A percentile compares a stretch with the other conserved stretches of the same genome.
Conservation (phyloP, 495 filamentous ascomycete species). For the Chaetomidium leptoderma region DNA sequence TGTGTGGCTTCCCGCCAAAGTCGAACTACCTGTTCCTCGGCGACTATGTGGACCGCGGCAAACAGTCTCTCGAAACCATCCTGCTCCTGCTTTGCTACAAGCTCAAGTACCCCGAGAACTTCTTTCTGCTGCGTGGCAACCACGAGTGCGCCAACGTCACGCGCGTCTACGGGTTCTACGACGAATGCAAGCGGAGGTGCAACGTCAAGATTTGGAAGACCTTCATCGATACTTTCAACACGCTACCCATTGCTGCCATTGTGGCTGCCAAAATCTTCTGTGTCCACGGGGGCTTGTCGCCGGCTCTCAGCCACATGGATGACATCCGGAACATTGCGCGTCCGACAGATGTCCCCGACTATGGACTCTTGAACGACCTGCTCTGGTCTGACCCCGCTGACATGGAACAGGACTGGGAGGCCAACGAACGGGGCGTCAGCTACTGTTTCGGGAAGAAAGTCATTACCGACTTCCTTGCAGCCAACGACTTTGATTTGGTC, state of each 20-base stretch:
- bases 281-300: constrained; percentile 93
- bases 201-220: constrained; percentile 99
- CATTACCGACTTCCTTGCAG: constrained; percentile 91
- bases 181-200: constrained; percentile 95
- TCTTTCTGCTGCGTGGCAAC: constrained; percentile 94
- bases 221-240: constrained; percentile 97
- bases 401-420: constrained; percentile 97
- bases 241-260: constrained; percentile 89
- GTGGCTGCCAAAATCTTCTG: constrained; percentile 99
- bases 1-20: constrained; percentile 94
- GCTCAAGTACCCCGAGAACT: constrained; percentile 97
- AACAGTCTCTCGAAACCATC: constrained; percentile 96
- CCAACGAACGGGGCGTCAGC: constrained; percentile 94
- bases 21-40: constrained; percentile 95
- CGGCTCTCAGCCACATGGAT: constrained; percentile 91
- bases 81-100: constrained; percentile 96
- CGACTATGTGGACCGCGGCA: constrained; percentile 97
- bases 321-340: constrained; percentile 94
- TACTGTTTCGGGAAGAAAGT: constrained; percentile 99
- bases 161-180: constrained; percentile 97
- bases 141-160: constrained; percentile 99
- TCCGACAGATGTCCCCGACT: constrained; percentile 96
- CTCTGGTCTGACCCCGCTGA: constrained; percentile 98
- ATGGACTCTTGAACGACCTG: constrained; percentile 91
- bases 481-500: constrained; percentile 95